Evolutionary conservation across 176 grass and related monocot species (phyloP), one percentile per base, ranked within the genome.

Genomic region (Aechmea fasciata): DNA sequence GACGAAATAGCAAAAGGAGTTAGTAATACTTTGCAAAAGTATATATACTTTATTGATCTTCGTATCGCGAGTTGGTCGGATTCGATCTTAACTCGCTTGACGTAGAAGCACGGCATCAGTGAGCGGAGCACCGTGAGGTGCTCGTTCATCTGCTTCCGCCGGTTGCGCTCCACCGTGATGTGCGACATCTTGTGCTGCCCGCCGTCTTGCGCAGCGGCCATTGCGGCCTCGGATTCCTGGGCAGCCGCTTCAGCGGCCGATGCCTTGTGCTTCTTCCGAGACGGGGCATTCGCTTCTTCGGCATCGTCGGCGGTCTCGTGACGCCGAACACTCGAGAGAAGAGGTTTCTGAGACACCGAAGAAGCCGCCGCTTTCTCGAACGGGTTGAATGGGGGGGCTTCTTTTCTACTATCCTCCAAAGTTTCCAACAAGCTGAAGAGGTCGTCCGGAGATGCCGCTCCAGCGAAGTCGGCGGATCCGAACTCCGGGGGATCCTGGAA

Each of bases 81-180:
- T 25, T 24, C 12, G 4, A 77, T 10, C 72, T 82, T 81, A 87
- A 90, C 86, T 61, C 90, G 77, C 50, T 90, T 95, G 66, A 90
- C 83, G 63, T 95, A 90, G 79, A 95, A 95, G 23, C 86, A 82
- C 0, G 90, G 90, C 90, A 90, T 95, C 68, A 90, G 71, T 2
- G 90, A 90, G 48, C 86, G 81, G 0, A 94, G 75, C 64, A 94
- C 83, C 68, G 69, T 51, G 57, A 94, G 78, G 75, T 94, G 64
- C 65, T 87, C 86, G 76, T 89, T 94, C 86, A 94, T 90, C 74
- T 89, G 90, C 75, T 87, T 94, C 70, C 90, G 74, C 73, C 90
- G 77, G 77, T 89, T 94, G 47, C 86, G 85, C 83, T 94, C 90
- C 72, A 94, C 90, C 7, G 86, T 65, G 78, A 94, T 84, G 70